Evolutionary conservation across 2,329 filamentous ascomycete species (phyloP).

Genomic region (Polychaeton citri): DNA sequence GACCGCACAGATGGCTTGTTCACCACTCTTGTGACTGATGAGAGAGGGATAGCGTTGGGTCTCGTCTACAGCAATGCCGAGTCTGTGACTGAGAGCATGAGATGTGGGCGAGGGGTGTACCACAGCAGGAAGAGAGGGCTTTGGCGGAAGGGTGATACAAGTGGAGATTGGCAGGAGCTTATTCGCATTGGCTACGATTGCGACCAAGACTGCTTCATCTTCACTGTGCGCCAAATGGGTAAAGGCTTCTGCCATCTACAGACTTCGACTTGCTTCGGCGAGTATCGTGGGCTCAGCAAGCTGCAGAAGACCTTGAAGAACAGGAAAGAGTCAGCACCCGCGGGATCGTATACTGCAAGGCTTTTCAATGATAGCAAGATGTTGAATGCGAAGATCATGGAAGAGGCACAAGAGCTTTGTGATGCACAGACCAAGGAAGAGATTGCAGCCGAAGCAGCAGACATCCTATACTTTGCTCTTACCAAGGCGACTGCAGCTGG

Average conservation of each 20-base stretch:
- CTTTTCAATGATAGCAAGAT: slow-evolving; percentile 87
- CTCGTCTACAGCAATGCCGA: slow-evolving; percentile 90
- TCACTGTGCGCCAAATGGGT: slow-evolving; percentile 80
- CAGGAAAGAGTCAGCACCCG: slow-evolving; percentile 69
- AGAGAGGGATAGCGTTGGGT: slow-evolving; percentile 70
- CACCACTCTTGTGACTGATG: slow-evolving; percentile 82
- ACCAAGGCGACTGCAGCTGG: slow-evolving; percentile 78
- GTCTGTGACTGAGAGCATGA: slow-evolving; percentile 75
- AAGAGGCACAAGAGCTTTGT: slow-evolving; percentile 91
- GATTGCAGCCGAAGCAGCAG: slow-evolving; percentile 85
- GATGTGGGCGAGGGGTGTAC: slow-evolving; percentile 75
- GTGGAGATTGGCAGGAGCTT: slow-evolving; percentile 84
- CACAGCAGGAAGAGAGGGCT: slow-evolving; percentile 90
- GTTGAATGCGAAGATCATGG: slow-evolving; percentile 90
- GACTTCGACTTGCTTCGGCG: slow-evolving; percentile 84
- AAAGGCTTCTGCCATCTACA: slow-evolving; percentile 85
- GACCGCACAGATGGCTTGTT: slow-evolving; percentile 76
- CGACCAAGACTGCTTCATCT: slow-evolving; percentile 83
- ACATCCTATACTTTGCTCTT: slow-evolving; percentile 89
- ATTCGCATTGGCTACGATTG: slow-evolving; percentile 78
- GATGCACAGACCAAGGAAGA: slow-evolving; percentile 71
- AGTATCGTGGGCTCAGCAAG: slow-evolving; percentile 65
- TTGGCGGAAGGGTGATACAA: slow-evolving; percentile 94
- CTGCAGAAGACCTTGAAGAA: slow-evolving; percentile 77
- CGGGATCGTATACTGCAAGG: slow-evolving; percentile 84